These are phyloP conservation scores for Solanum infundibuliforme DNA, from an alignment of 257 asterid genomes.

Conservation along the genomic window DNA sequence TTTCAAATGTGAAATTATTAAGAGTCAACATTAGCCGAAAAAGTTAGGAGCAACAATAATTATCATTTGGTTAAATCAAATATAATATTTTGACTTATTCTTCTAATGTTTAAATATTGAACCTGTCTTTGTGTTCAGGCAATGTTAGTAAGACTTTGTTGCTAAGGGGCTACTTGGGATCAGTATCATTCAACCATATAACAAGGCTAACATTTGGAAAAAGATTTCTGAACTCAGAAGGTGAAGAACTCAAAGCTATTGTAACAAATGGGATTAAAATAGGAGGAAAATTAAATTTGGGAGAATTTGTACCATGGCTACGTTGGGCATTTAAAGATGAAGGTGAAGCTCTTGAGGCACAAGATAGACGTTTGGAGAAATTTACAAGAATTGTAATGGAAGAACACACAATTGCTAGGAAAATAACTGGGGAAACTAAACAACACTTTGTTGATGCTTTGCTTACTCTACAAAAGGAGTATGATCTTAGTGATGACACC, in stretches of 20 bases:
- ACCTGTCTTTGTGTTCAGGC: background rate
- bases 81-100: no score
- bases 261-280: conserved; percentile 36
- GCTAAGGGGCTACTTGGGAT: conserved; percentile 49
- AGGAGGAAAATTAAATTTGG: conserved; percentile 41
- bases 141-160: conserved; percentile 39
- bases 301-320: conserved; percentile 51
- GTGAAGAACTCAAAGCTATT: conserved; percentile 55
- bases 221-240: conserved; percentile 49
- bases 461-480: conserved; percentile 62
- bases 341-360: conserved; percentile 31
- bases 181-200: conserved; percentile 75
- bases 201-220: conserved; percentile 76
- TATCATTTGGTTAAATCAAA: no score
- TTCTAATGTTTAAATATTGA: no score
- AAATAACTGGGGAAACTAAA: conserved; percentile 49
- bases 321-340: conserved; percentile 47
- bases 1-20: no score
- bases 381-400: conserved; percentile 71
- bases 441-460: conserved; percentile 72
- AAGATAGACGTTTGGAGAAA: conserved; percentile 27
- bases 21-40: no score
- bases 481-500: conserved; percentile 59
- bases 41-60: no score
- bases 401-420: conserved; percentile 59